Conservation (phyloP, 2,329 filamentous ascomycete species). For the Fusarium globosum region DNA sequence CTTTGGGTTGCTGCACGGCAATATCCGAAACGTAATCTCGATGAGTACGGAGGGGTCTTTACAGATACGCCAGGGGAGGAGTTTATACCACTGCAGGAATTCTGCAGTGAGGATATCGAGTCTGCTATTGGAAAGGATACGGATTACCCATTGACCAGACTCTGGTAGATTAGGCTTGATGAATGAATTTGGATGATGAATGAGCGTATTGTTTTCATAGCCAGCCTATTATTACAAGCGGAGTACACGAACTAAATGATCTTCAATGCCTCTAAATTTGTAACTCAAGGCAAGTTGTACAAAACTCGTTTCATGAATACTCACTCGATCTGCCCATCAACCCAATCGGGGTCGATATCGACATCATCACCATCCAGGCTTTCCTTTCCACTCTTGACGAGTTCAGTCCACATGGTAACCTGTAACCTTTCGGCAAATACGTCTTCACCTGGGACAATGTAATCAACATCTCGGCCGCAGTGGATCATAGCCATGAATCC, state of each 20-base stretch:
- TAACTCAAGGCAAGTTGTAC: neutral
- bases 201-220: neutral
- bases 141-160: neutral
- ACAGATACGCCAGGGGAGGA: neutral
- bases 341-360: neutral
- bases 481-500: neutral
- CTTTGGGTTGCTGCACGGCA: slow-evolving; percentile 21
- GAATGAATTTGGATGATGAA: too few relatives aligned
- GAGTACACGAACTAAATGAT: neutral
- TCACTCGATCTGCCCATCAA: neutral
- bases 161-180: slow-evolving; percentile 27
- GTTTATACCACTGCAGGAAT: slow-evolving; percentile 1
- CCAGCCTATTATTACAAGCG: neutral
- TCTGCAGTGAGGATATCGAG: neutral
- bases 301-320: neutral
- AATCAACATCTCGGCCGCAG: neutral
- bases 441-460: neutral
- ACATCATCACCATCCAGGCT: neutral
- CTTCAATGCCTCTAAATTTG: neutral
- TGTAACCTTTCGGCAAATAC: neutral
- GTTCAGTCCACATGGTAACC: neutral
- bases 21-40: slow-evolving; percentile 4
- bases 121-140: neutral
- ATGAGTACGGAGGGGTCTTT: slow-evolving; percentile 29
- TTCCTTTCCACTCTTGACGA: neutral